Evolutionary conservation across 2,329 filamentous ascomycete species (phyloP), one percentile per base, ranked within the genome.

Genomic region (Phaeosphaeria sp.): DNA sequence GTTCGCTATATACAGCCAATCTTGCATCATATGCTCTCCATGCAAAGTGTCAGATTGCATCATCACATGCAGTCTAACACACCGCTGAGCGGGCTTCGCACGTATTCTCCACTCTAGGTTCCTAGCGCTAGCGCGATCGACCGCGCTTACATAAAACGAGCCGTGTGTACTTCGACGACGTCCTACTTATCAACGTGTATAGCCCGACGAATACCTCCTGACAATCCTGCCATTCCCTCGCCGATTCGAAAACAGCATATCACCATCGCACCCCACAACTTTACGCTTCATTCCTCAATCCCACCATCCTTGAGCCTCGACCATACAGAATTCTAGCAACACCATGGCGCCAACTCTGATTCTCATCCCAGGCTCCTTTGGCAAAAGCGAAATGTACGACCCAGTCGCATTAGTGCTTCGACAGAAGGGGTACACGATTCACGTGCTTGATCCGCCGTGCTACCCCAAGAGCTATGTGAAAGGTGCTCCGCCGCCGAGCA

Each of bases 301-400:
- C 25, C 25, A 27, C 25, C 25, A 27, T 27, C 25, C n/a, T n/a
- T 27, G 25, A 27, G 5, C 25, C 25, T 27, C 25, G 25, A 23
- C 21, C 15, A 2, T 17, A 22, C 18, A 17, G 13, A 27, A 2
- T 23, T 5, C 21, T 3, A 23, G 10, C 15, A 20, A 62, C 54
- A 33, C 59, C 17, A 55, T 55, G 33, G 63, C 63, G 46, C 61
- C 69, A n/a, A 62, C 58, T 15, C 50, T 74, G 33, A 57, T 70
- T 43, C 15, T 73, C 13, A 50, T 71, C 33, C 64, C 69, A 13
- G 72, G 69, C 47, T 72, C 69, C 41, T 74, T 74, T 55, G 50
- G 54, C 18, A 46, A 18, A 3, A 46, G 52, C 41, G 13, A 41
- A 21, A 46, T 62, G 41, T 72, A 74, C 59, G 54, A 60, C 15